Conservation (phyloP, 805 yeast species). For the Diddensiella caesifluorescens region DNA sequence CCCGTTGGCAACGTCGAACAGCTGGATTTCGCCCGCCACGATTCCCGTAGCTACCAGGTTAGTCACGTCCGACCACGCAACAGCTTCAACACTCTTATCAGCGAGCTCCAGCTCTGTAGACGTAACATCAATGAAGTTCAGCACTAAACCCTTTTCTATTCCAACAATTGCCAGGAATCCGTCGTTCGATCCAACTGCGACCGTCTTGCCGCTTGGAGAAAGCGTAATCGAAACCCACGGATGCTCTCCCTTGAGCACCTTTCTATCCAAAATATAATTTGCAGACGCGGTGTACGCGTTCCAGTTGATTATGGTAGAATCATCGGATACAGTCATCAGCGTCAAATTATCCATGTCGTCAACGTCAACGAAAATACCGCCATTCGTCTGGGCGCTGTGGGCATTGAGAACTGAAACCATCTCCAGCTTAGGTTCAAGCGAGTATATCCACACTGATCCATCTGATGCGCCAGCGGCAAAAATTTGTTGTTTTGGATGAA, state of each 20-base stretch:
- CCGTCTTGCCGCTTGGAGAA: slow-evolving; percentile 44
- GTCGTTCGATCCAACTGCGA: slow-evolving; percentile 84
- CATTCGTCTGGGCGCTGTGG: slow-evolving; percentile 76
- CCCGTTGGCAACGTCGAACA: slow-evolving; percentile 75
- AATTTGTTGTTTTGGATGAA: slow-evolving; percentile 69
- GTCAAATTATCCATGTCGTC: slow-evolving; percentile 55
- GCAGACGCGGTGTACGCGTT: slow-evolving; percentile 73
- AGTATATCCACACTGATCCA: slow-evolving; percentile 93
- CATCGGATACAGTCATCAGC: slow-evolving; percentile 75
- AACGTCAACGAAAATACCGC: slow-evolving; percentile 65
- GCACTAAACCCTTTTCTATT: slow-evolving; percentile 63
- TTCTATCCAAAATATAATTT: slow-evolving; percentile 41
- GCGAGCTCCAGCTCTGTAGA: slow-evolving; percentile 46
- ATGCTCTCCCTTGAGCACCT: slow-evolving; percentile 67
- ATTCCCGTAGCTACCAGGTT: slow-evolving; percentile 79
- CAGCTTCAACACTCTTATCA: slow-evolving; percentile 65
- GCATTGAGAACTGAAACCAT: slow-evolving; percentile 40
- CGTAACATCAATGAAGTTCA: slow-evolving; percentile 60
- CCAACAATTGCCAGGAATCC: slow-evolving; percentile 81
- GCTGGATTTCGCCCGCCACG: slow-evolving; percentile 79
- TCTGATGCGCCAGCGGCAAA: slow-evolving; percentile 91
- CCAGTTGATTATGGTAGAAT: slow-evolving; percentile 84
- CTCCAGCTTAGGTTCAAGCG: slow-evolving; percentile 59
- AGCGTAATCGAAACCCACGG: slow-evolving; percentile 80
- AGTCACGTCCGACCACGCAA: slow-evolving; percentile 66